Evolutionary conservation across 139 green algal genomes (phyloP), one percentile per base, ranked within the genome.

Genomic region (Penium margaritaceum): DNA sequence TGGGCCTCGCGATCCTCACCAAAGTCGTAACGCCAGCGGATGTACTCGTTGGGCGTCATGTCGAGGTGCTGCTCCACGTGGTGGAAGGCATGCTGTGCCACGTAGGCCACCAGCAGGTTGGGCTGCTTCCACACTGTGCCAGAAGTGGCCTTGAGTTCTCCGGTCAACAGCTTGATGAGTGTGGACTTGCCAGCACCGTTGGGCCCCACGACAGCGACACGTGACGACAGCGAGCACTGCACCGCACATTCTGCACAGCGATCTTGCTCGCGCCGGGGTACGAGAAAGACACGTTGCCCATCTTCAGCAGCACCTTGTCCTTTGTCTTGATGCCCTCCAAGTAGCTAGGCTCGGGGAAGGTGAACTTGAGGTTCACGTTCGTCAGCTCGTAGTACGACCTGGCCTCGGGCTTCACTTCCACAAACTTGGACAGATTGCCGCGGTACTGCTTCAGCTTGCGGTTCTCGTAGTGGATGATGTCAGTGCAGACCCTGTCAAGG

Each of bases 181-280:
- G 91, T 95, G 63, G 89, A 94, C 87, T 96, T 96, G 80, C 91
- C 91, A 7, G 90, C 90, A 68, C 90, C 91, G 75, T 96, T 96
- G 29, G 82, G 76, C 24, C 91, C 90, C 21, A 95, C 67, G 70
- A 89, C 86, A 19, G 85, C 90, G 30, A 97, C 87, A 36, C 91
- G 88, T 7, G 83, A 91, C 35, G 85, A 90, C 76, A 95, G 82
- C n/a, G 79, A 78, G 24, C 47, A 72, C n/a, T 64, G 64, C 0
- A 81, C 53, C 37, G 77, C 57, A 91, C 86, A 77, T 81, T 55
- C 12, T 80, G 70, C 54, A 96, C 69, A 33, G 85, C 85, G 39
- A 86, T 85, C 70, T 84, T 85, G 21, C 83, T 73, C 17, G 85
- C 80, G 70, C 76, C 77, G 27, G 91, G 91, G 85, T 96, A 97